These are phyloP conservation scores for Neocatenulostroma microsporum DNA, from an alignment of 2,329 filamentous ascomycete species.

Conservation along the genomic window DNA sequence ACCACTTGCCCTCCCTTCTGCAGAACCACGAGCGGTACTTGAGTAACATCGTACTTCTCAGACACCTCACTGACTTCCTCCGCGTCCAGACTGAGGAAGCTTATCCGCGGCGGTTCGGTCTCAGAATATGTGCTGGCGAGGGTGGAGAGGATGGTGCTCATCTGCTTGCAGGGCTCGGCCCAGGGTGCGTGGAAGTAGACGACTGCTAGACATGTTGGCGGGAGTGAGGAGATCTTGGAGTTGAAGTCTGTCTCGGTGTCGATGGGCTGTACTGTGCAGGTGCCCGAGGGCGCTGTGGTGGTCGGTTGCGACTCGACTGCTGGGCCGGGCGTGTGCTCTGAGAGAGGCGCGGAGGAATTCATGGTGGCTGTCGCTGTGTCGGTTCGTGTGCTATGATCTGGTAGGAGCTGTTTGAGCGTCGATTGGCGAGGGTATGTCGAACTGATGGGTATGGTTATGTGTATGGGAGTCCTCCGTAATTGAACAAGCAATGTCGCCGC, in stretches of 20 bases:
- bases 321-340: conserved; percentile 1
- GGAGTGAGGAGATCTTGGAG: conserved; percentile 56
- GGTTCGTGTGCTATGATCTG: too few relatives aligned
- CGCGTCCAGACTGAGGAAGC: conserved; percentile 86
- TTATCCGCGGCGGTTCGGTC: conserved; percentile 56
- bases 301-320: conserved; percentile 4
- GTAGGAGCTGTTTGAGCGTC: too few relatives aligned
- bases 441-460: too few relatives aligned
- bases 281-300: conserved; percentile 8
- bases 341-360: conserved; percentile 2
- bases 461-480: too few relatives aligned
- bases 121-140: conserved; percentile 79
- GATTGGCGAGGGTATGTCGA: too few relatives aligned
- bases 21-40: conserved; percentile 86
- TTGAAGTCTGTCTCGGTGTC: conserved; percentile 66
- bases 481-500: too few relatives aligned
- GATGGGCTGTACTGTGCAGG: conserved; percentile 62
- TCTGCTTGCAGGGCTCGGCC: conserved; percentile 93
- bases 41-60: conserved; percentile 87
- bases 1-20: conserved; percentile 66
- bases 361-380: conserved; percentile 2
- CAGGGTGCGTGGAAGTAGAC: conserved; percentile 95
- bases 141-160: conserved; percentile 76
- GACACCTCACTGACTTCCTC: conserved; percentile 89
- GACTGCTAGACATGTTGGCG: conserved; percentile 65